Conservation (phyloP, 2,329 filamentous ascomycete species). For the Talaromyces atroroseus region DNA sequence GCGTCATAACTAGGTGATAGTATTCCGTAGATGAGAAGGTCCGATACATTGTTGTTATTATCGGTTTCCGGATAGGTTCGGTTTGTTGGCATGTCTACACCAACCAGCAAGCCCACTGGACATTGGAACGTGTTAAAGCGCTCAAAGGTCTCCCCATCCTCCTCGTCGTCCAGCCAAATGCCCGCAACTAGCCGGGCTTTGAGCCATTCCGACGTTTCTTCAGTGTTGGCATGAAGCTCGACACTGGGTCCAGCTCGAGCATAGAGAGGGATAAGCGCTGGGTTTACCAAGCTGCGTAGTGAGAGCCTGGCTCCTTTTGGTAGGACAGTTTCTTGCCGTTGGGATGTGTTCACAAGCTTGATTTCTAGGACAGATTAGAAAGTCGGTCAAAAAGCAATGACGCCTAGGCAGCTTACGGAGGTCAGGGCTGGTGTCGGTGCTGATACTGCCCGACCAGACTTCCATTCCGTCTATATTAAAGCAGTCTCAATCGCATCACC, state of each 20-base stretch:
- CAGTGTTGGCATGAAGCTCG: constrained; percentile 32
- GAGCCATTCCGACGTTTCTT: constrained; percentile 33
- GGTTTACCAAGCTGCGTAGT: constrained; percentile 34
- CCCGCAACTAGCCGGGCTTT: constrained; percentile 31
- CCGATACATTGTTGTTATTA: constrained; percentile 22
- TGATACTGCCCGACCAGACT: constrained; percentile 34
- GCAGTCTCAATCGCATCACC: background rate
- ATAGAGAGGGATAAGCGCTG: constrained; percentile 36
- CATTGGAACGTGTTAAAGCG: constrained; percentile 28
- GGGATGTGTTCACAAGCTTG: constrained; percentile 29
- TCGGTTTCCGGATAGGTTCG: background rate
- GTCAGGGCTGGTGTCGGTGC: constrained; percentile 19
- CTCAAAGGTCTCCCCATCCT: constrained; percentile 21
- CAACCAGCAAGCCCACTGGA: constrained; percentile 34
- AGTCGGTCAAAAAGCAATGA: background rate
- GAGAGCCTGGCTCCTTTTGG: constrained; percentile 28
- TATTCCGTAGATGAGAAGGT: constrained; percentile 36
- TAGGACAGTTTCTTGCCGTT: constrained; percentile 30
- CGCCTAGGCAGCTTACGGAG: constrained; percentile 4
- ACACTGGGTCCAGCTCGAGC: constrained; percentile 36
- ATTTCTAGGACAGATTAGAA: constrained; percentile 21
- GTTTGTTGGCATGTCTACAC: constrained; percentile 19
- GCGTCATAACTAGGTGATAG: constrained; percentile 24
- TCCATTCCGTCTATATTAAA: constrained; percentile 26
- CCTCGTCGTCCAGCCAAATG: constrained; percentile 30